Conservation (phyloP, 768 basidiomycete species). For the Mycena capillaripes region DNA sequence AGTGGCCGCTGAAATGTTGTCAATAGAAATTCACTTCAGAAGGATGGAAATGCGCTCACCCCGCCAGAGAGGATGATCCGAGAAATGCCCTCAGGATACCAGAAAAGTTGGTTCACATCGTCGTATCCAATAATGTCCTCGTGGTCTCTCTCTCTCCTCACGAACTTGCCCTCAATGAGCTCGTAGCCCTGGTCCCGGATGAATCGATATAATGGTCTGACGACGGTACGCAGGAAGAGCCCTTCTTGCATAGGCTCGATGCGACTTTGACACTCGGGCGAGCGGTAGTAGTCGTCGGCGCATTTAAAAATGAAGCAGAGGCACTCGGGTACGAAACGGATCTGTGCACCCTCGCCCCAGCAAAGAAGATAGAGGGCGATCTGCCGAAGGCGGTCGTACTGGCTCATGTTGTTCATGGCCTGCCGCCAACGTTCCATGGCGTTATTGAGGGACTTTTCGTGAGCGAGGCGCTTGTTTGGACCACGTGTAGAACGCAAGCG, state of each 20-base stretch:
- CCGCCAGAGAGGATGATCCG: conserved; percentile 91
- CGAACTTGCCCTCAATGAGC: conserved; percentile 94
- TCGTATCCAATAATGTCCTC: conserved; percentile 97
- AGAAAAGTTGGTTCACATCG: conserved; percentile 98
- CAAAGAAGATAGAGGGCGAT: conserved; percentile 95
- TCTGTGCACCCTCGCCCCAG: conserved; percentile 99
- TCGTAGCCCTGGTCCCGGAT: conserved; percentile 99
- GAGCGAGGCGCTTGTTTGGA: conserved; percentile 63
- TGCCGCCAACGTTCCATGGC: conserved; percentile 95
- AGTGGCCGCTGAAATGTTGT: conserved; percentile 77
- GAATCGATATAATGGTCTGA: conserved; percentile 96
- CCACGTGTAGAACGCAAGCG: conserved; percentile 81
- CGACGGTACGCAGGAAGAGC: conserved; percentile 90
- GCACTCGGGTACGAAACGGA: conserved; percentile 96
- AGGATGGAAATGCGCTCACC: conserved; percentile 57
- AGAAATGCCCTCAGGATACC: conserved; percentile 99
- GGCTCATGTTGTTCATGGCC: conserved; percentile 99
- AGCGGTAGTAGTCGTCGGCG: conserved; percentile 99
- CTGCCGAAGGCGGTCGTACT: conserved; percentile 97
- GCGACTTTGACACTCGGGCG: conserved; percentile 96
- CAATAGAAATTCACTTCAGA: background rate
- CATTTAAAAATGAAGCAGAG: conserved; percentile 99
- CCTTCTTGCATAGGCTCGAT: conserved; percentile 95
- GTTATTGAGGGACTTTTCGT: conserved; percentile 77
- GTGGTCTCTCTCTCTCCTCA: conserved; percentile 93